These are phyloP conservation scores for Aspergillus novofumigatus DNA, from an alignment of 2,329 filamentous ascomycete species.

Conservation along the genomic window DNA sequence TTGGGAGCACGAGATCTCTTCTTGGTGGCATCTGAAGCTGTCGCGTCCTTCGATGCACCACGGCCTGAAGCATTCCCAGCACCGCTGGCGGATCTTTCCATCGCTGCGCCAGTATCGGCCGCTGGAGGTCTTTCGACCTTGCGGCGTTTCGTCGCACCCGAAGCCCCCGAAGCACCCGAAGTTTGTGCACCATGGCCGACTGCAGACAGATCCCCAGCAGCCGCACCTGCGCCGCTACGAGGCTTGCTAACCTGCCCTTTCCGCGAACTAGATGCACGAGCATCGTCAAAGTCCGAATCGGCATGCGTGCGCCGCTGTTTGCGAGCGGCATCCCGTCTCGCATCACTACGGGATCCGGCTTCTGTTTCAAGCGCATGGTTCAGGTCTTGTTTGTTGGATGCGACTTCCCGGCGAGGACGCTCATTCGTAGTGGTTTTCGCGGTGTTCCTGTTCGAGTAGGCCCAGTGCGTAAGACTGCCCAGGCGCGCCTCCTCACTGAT, in stretches of 20 bases:
- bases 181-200: conserved; percentile 4
- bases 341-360: conserved; percentile 77
- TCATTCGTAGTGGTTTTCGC: conserved; percentile 60
- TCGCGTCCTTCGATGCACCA: conserved; percentile 59
- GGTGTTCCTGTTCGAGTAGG: conserved; percentile 74
- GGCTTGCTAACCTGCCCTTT: conserved; percentile 60
- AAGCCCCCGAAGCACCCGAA: conserved; percentile 53
- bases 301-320: conserved; percentile 68
- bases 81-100: conserved; percentile 40
- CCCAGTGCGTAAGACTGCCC: conserved; percentile 91
- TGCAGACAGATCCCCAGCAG: conserved; percentile 20
- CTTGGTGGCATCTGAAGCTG: conserved; percentile 56
- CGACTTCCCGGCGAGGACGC: conserved; percentile 72
- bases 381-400: conserved; percentile 62
- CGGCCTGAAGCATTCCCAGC: conserved; percentile 29
- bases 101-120: conserved; percentile 30
- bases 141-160: conserved; percentile 64
- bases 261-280: conserved; percentile 34
- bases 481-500: conserved; percentile 93
- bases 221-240: conserved; percentile 23
- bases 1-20: conserved; percentile 73
- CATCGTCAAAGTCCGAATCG: conserved; percentile 77
- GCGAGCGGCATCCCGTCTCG: conserved; percentile 76
- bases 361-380: conserved; percentile 75
- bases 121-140: conserved; percentile 68